Evolutionary conservation across 441 rosid genomes (phyloP), one percentile per base, ranked within the genome.

Genomic region (Gossypium davidsonii): DNA sequence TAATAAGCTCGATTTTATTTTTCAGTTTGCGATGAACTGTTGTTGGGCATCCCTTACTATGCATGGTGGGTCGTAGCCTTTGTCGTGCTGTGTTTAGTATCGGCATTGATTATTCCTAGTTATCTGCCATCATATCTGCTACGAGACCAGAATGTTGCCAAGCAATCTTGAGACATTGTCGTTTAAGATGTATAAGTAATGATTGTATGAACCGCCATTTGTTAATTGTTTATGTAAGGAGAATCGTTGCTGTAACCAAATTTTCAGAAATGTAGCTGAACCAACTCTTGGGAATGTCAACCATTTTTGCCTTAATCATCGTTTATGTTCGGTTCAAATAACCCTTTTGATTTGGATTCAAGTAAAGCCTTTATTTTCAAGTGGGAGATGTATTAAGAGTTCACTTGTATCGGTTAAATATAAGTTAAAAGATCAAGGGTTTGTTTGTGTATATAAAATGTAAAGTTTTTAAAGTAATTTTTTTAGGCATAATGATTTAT

Each of bases 21-120:
- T 64, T 64, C 96, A 91, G 93, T 89, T 79, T 91, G 97, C 64
- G 97, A 94, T 79, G 97, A 94, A 62, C 79, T 90, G 70, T 59
- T 59, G 42, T 26, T 59, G 39, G 64, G 64, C 20, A 59, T 59
- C 64, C 64, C 64, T 59, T 59, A 79, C 76, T 66, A 87, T 77
- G 88, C 92, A 74, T 89, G 98, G 95, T 82, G 85, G 86, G 93
- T 89, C 31, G 95, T 78, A n/a, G 51, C 84, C 55, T 78, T 86
- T 75, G 91, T 80, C 17, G 72, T 90, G 71, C 66, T 88, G 48
- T 94, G 99, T 79, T 86, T 92, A 62, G 86, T 77, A 49, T 67
- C 73, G 51, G 89, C 97, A 0, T 75, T 91, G 74, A 59, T 85
- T 79, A 51, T 83, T 82, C 96, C 93, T 0, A 55, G 68, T 25